These are phyloP conservation scores for Pleurotus eryngii DNA, from an alignment of 768 basidiomycete genomes.

Conservation along the genomic window DNA sequence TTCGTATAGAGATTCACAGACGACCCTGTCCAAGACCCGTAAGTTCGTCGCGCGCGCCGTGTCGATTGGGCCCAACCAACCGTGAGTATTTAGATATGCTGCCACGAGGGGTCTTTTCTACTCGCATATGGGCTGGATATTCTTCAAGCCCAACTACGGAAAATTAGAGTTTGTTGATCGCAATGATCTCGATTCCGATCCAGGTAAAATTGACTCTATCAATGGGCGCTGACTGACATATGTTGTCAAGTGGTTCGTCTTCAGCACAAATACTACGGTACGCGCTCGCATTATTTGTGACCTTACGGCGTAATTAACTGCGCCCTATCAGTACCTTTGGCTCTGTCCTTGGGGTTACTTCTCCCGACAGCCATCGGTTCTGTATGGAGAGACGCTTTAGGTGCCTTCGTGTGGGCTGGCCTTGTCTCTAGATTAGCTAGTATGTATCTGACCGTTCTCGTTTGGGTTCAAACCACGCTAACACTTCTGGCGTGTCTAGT, in stretches of 20 bases:
- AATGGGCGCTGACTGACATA: not conserved
- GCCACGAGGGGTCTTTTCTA: constrained; percentile 72
- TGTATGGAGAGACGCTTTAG: constrained; percentile 60
- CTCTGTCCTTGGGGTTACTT: constrained; percentile 56
- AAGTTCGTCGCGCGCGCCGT: constrained; percentile 16
- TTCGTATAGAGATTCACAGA: constrained; percentile 59
- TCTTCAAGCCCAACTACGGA: constrained; percentile 67
- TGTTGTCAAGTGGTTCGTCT: constrained; percentile 55
- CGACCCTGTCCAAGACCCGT: constrained; percentile 68
- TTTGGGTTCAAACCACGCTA: too few species aligned
- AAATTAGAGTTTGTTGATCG: constrained; percentile 61
- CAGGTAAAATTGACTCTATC: constrained; percentile 40
- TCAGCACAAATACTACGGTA: constrained; percentile 70
- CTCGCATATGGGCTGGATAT: constrained; percentile 87
- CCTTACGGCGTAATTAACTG: not conserved
- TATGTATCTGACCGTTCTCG: constrained; percentile 26
- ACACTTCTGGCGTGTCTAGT: constrained; percentile 28
- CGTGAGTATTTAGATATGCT: constrained; percentile 47
- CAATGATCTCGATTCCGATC: constrained; percentile 66
- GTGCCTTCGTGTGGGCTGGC: constrained; percentile 70
- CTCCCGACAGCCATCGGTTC: constrained; percentile 54
- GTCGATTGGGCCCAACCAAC: not conserved
- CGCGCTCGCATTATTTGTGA: not conserved
- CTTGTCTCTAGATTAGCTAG: constrained; percentile 60
- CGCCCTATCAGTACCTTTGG: constrained; percentile 46